phyloP scores from a whole-genome alignment of 176 grass and related monocot genomes.

The Pontederia paniculata region DNA sequence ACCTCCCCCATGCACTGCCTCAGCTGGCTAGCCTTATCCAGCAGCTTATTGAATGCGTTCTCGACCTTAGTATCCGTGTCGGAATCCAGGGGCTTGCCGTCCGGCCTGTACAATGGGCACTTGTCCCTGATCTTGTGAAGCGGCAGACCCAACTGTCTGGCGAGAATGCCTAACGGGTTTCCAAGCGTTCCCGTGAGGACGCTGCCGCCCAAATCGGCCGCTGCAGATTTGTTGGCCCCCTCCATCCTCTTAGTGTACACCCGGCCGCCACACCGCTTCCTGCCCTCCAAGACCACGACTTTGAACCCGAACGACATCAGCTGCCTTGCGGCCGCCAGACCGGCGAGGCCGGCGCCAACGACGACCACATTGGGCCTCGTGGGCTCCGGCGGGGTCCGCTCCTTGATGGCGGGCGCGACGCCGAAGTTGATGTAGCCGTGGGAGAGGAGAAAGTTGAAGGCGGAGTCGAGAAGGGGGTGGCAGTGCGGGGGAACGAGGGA shows the following conservation, averaged over 20 bases:
- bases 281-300: slow-evolving; percentile 69
- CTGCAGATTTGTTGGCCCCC: slow-evolving; percentile 48
- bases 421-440: slow-evolving; percentile 88
- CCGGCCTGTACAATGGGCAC: slow-evolving; percentile 62
- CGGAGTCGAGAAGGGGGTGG: slow-evolving; percentile 63
- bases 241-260: slow-evolving; percentile 99
- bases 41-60: slow-evolving; percentile 67
- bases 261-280: slow-evolving; percentile 73
- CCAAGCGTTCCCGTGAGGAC: slow-evolving; percentile 77
- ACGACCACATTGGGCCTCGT: slow-evolving; percentile 55
- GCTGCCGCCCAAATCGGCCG: slow-evolving; percentile 81
- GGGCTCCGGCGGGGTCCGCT: slow-evolving; percentile 59
- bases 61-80: slow-evolving; percentile 87
- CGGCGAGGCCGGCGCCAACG: slow-evolving; percentile 64
- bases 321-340: slow-evolving; percentile 73
- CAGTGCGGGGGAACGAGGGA: slow-evolving; percentile 65
- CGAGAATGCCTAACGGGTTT: slow-evolving; percentile 65
- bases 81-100: slow-evolving; percentile 65
- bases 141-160: slow-evolving; percentile 56
- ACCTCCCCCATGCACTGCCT: slow-evolving; percentile 72
- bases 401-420: slow-evolving; percentile 68
- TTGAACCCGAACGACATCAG: slow-evolving; percentile 71
- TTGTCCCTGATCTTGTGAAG: slow-evolving; percentile 92
- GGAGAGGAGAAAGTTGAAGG: slow-evolving; percentile 75
- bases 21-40: slow-evolving; percentile 69